These are phyloP conservation scores for Xanthoconium separans DNA, from an alignment of 1,284 basidiomycete species.

Conservation along the genomic window DNA sequence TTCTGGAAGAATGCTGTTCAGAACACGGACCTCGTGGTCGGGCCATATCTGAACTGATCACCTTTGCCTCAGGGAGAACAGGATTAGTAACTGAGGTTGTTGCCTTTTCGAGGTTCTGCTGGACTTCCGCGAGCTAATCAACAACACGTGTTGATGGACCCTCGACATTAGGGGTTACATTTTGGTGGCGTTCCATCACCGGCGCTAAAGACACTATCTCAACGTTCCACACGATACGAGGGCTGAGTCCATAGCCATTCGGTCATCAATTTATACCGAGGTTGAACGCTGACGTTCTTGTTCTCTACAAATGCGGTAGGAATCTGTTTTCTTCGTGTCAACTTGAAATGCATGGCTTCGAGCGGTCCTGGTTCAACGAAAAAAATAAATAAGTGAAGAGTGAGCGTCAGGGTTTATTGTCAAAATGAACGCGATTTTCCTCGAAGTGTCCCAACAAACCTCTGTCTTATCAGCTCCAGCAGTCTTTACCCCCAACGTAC, in stretches of 20 bases:
- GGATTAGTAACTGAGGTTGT: slow-evolving; percentile 6
- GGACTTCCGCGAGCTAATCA: neutral
- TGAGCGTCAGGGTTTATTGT: slow-evolving; percentile 4
- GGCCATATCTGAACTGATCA: neutral
- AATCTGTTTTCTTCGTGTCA: neutral
- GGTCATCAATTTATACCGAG: neutral
- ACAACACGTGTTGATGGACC: neutral
- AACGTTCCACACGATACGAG: slow-evolving; percentile 6
- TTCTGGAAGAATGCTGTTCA: slow-evolving; percentile 1
- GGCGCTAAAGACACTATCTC: slow-evolving; percentile 4
- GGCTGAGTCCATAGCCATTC: neutral
- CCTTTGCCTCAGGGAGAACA: neutral
- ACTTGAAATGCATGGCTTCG: neutral
- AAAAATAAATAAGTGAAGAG: slow-evolving; percentile 2
- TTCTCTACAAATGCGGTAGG: slow-evolving; percentile 16
- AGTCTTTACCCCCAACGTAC: slow-evolving; percentile 16
- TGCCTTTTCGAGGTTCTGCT: neutral
- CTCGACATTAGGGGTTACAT: neutral
- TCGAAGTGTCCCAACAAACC: slow-evolving; percentile 8
- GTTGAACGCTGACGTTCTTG: neutral
- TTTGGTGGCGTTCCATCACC: neutral
- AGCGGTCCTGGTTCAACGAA: neutral
- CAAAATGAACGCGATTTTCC: neutral
- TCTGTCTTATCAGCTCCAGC: slow-evolving; percentile 9
- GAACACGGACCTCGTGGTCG: slow-evolving; percentile 1